Conservation (phyloP, 1,284 basidiomycete species). For the Irpex sp. region DNA sequence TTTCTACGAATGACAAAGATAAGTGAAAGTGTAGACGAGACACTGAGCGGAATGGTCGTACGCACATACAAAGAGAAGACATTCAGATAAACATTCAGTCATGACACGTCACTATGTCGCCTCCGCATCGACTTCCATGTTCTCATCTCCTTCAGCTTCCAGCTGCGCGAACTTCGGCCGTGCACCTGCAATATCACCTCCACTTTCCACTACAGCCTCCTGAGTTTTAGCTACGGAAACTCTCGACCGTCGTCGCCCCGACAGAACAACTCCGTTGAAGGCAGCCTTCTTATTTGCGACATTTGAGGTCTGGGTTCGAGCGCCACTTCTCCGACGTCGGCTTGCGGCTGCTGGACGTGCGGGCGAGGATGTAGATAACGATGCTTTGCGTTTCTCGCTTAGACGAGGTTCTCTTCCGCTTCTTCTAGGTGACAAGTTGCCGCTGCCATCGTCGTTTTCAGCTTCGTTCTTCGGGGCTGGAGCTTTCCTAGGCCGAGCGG, state of each 20-base stretch:
- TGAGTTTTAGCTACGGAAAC: not conserved
- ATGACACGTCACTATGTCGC: not conserved
- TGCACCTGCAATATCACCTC: not conserved
- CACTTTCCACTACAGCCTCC: not conserved
- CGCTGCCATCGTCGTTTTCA: not conserved
- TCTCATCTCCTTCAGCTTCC: not conserved
- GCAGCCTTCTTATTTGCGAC: not conserved
- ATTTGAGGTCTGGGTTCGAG: not conserved
- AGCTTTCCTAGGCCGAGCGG: not conserved
- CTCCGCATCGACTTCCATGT: not conserved
- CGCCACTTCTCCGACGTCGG: not conserved
- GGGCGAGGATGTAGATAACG: not conserved
- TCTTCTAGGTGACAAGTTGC: not conserved
- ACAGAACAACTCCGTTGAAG: not conserved
- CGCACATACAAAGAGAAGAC: not conserved
- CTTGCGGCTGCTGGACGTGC: not conserved
- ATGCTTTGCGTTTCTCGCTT: not conserved
- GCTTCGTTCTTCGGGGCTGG: not conserved
- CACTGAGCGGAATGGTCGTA: not conserved
- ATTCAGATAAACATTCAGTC: not conserved
- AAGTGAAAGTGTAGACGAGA: no score
- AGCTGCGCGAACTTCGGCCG: not conserved
- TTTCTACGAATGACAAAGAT: no score
- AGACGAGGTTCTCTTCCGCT: not conserved
- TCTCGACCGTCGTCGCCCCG: not conserved